Evolutionary conservation across 2,329 filamentous ascomycete genomes (phyloP), one percentile per base, ranked within the genome.

Genomic region (Clarireedia hainanense): DNA sequence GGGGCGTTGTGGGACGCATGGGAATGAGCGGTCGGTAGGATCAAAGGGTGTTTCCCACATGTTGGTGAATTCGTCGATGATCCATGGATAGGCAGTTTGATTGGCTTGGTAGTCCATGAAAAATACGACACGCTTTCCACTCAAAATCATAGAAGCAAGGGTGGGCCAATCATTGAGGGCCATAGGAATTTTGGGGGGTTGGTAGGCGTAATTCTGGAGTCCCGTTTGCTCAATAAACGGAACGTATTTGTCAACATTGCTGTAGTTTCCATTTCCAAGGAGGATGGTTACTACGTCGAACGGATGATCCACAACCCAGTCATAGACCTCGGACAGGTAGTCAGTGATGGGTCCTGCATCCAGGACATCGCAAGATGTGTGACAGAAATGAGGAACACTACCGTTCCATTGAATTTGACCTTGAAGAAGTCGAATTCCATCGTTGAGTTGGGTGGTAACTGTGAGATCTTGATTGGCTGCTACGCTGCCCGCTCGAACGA

Each of bases 201-300:
- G 79, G 71, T 91, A 96, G 34, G 87, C 78, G 67, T 88, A 89
- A 48, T 84, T 78, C 20, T 80, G 73, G 26, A 96, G 78, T 5
- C 91, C 91, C 0, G 86, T 84, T 53, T 79, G 74, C 68, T 88
- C 75, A 61, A 96, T 85, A 36, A 83, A 84, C 0, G 77, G 77
- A 5, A 79, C 81, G 69, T 89, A 96, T 57, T 79, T 78, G 4
- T 70, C 71, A 1, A 86, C 75, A 2, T 65, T 65, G n/a, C 85
- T 83, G 68, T 86, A 88, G 72, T 91, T 88, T 65, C 81, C 85
- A 70, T 96, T 96, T 56, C 85, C 90, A 50, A 96, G 84, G 17
- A 96, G 76, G 61, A 96, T 84, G 1, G 89, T 91, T 26, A 96
- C 81, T 1, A 96, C 88, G 61, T 96, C 91, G 72, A 89, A 92